These are phyloP conservation scores for Chytriomyces confervae DNA, from an alignment of 192 early-diverging fungal genomes.

Conservation along the genomic window DNA sequence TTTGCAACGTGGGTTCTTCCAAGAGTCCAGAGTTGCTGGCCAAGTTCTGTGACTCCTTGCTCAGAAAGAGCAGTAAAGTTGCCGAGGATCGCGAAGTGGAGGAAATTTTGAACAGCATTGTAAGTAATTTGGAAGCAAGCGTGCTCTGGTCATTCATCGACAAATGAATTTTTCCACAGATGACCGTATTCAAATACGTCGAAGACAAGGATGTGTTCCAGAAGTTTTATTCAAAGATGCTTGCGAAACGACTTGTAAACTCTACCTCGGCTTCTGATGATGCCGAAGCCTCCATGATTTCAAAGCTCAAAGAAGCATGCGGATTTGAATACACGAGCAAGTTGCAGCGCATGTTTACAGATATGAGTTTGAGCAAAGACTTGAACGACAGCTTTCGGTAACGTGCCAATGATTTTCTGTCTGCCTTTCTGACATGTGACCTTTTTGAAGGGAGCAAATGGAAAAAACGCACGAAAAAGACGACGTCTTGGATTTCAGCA, in stretches of 20 bases:
- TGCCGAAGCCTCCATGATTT: constrained; percentile 93
- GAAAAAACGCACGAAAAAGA: constrained; percentile 49
- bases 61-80: constrained; percentile 83
- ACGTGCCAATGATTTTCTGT: constrained; percentile 31
- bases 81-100: constrained; percentile 76
- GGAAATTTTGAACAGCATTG: constrained; percentile 74
- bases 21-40: constrained; percentile 91
- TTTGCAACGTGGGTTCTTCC: constrained; percentile 71
- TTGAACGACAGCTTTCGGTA: constrained; percentile 83
- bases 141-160: not conserved
- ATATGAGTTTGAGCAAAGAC: constrained; percentile 90
- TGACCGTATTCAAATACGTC: constrained; percentile 95
- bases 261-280: constrained; percentile 88
- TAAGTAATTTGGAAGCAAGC: constrained; percentile 43
- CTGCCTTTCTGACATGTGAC: not conserved
- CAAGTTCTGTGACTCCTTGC: constrained; percentile 85
- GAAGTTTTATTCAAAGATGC: constrained; percentile 92
- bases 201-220: constrained; percentile 99
- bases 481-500: constrained; percentile 75
- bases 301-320: constrained; percentile 84
- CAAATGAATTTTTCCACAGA: constrained; percentile 49
- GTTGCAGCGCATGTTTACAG: constrained; percentile 94
- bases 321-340: constrained; percentile 95
- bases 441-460: constrained; percentile 48
- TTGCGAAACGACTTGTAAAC: constrained; percentile 93